These are phyloP conservation scores for Tagetes erecta DNA, from an alignment of 129 eudicot genomes.

Conservation along the genomic window DNA sequence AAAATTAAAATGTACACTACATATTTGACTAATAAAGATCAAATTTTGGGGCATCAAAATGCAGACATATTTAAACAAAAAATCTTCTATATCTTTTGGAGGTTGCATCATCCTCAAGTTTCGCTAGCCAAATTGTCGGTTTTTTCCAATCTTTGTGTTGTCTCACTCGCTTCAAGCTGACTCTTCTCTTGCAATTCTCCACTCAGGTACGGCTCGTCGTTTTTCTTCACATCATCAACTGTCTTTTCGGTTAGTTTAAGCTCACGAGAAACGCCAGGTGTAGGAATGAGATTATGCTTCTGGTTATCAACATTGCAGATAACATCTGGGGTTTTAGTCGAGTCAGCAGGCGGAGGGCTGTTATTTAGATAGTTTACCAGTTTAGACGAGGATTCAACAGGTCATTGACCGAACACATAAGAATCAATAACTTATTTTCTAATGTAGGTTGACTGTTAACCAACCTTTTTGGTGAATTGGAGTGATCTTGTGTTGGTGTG, in stretches of 20 bases:
- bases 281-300: neutral
- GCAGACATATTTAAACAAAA: neutral
- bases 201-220: neutral
- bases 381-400: slow-evolving; percentile 18
- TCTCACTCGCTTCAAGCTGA: neutral
- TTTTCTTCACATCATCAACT: neutral
- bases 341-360: slow-evolving; percentile 27
- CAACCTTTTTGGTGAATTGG: slow-evolving; percentile 24
- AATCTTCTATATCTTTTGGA: slow-evolving; percentile 16
- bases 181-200: slow-evolving; percentile 18
- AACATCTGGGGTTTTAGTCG: slow-evolving; percentile 16
- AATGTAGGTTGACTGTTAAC: neutral
- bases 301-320: neutral
- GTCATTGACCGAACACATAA: slow-evolving; percentile 12
- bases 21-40: slow-evolving; percentile 17
- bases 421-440: neutral
- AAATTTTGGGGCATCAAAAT: neutral
- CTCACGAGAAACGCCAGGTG: neutral
- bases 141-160: slow-evolving; percentile 10
- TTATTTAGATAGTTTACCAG: slow-evolving; percentile 18
- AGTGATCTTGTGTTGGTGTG: slow-evolving; percentile 15
- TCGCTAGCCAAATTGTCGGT: slow-evolving; percentile 4
- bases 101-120: neutral
- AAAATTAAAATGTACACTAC: slow-evolving; percentile 18
- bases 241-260: slow-evolving; percentile 4